Base-by-base conservation (phyloP, 371 early-diverging fungal genomes). In the Mortierella sp. region DNA sequence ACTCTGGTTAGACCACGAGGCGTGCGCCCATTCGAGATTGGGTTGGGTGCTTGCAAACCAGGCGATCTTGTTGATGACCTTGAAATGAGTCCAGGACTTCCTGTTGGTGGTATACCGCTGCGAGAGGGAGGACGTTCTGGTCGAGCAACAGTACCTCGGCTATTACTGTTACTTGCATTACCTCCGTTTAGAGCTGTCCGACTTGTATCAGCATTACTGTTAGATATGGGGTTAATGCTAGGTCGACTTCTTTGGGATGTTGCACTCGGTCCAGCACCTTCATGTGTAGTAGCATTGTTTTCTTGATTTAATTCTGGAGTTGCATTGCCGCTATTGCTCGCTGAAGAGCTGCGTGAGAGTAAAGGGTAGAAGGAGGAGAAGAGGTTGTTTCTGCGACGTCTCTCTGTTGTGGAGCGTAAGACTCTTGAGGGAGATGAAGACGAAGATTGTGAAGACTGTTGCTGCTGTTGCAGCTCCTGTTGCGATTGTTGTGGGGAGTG, bases 361-460 rank as follows among this genome's bases (percentile, higher is more conserved):
- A 81, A 65, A 28, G 82, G 82, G 41, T 81, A 81, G 53, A 81
- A 81, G n/a, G 72, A 72, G 5, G 76, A 72, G 28, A 81, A 81
- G 55, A 81, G 67, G 64, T 76, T 81, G 63, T 63, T 48, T 63
- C 82, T 60, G 22, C 82, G 82, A 15, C 82, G 65, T 9, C 82
- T 69, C 45, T 81, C 82, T 22, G 67, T 66, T 0, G 67, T 66
- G 19, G 82, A 76, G 41, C 76, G 76, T 15, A 81, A 64, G 19
- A 81, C 67, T 22, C 82, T 71, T 28, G 82, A 80, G 8, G 75
- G 48, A 1, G 77, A 74, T 0, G 81, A 71, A 5, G 72, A 53
- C 43, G 68, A 21, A 9, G 38, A 40, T 7, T 61, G 69, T 36
- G 38, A 61, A 28, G 61, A 66, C 13, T 53, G 67, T 11, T 59